Conservation (phyloP, 2,329 filamentous ascomycete genomes). For the Ilyonectria robusta region DNA sequence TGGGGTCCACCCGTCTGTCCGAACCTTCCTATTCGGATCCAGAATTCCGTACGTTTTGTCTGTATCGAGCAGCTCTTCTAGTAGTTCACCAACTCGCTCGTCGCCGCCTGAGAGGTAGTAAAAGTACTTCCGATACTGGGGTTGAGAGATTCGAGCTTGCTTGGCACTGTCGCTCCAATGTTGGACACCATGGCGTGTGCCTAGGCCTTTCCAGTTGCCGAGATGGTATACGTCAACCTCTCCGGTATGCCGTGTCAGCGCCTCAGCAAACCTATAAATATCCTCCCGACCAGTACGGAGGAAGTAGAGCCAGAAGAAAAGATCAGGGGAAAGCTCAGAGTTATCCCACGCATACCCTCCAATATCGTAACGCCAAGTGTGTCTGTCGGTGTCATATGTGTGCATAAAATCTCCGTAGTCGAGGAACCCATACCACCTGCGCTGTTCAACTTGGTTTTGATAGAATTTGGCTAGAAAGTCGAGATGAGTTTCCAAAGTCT, state of each 20-base stretch:
- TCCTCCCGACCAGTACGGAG: conserved; percentile 70
- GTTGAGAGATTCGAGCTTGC: conserved; percentile 70
- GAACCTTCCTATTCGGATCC: conserved; percentile 72
- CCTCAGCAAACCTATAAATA: conserved; percentile 72
- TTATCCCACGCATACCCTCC: conserved; percentile 78
- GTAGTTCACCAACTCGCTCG: conserved; percentile 69
- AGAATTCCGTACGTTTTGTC: conserved; percentile 67
- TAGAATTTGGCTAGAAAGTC: conserved; percentile 72
- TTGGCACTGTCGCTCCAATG: conserved; percentile 74
- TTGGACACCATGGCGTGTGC: conserved; percentile 74
- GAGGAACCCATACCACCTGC: conserved; percentile 75
- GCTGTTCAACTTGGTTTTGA: conserved; percentile 67
- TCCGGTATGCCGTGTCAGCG: conserved; percentile 69
- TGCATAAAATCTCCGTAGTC: conserved; percentile 76
- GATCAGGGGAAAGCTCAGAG: conserved; percentile 72
- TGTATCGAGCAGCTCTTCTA: conserved; percentile 65
- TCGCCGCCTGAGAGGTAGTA: conserved; percentile 73
- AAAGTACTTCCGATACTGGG: conserved; percentile 67
- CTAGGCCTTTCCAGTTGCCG: conserved; percentile 70
- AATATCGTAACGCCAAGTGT: conserved; percentile 74
- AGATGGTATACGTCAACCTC: conserved; percentile 75
- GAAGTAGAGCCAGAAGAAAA: conserved; percentile 76
- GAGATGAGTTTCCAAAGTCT: conserved; percentile 66
- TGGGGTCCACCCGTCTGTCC: conserved; percentile 64
- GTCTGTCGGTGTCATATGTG: conserved; percentile 71